Conservation (phyloP, 495 filamentous ascomycete species). For the Lasiosphaeriaceae sp. region DNA sequence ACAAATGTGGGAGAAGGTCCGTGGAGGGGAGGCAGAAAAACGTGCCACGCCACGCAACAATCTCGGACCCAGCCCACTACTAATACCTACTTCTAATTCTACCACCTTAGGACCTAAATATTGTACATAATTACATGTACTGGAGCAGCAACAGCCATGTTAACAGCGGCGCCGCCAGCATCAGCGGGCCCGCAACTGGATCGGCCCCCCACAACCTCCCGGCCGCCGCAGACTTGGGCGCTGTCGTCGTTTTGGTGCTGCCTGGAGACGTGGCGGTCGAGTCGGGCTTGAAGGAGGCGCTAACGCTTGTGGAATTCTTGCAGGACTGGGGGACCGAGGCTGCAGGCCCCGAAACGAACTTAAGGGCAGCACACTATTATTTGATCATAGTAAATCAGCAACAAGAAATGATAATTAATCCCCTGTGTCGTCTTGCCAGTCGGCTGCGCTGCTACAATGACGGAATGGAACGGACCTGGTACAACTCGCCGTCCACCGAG, state of each 20-base stretch:
- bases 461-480: neutral
- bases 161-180: neutral
- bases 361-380: neutral
- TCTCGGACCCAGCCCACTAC: no score
- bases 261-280: neutral
- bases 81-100: no score
- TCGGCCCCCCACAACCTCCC: neutral
- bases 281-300: neutral
- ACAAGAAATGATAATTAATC: no score
- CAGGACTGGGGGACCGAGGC: neutral
- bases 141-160: neutral
- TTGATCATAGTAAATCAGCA: neutral
- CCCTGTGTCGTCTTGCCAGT: no score
- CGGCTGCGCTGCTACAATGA: no score
- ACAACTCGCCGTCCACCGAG: conserved; percentile 17
- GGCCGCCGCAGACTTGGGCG: neutral
- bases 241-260: neutral
- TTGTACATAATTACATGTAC: neutral
- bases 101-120: no score
- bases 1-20: no score
- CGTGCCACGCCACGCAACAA: no score
- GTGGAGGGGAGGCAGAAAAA: no score
- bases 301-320: neutral
- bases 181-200: neutral
- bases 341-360: neutral